A percentile compares a stretch with the other conserved stretches of the same genome.
Evolutionary conservation across 805 yeast genomes (phyloP).

Genomic region (Saccharomycopsis fibuligera): DNA sequence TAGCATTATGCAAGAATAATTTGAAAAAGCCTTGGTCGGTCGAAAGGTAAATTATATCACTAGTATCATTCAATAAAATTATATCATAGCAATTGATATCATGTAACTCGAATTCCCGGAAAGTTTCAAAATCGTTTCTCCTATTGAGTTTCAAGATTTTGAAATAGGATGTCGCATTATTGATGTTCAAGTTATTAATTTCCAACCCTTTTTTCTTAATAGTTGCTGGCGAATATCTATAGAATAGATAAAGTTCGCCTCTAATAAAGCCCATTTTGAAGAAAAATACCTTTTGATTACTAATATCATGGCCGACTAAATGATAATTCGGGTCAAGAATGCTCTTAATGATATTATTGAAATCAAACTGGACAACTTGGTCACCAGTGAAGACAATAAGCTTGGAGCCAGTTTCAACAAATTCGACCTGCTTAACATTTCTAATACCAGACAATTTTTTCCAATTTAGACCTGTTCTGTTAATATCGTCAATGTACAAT

Average conservation of each 20-base stretch:
- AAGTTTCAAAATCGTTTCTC: constrained; percentile 12
- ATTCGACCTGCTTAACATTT: constrained; percentile 21
- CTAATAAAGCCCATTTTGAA: constrained; percentile 17
- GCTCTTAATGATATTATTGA: constrained; percentile 19
- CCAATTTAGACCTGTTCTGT: constrained; percentile 21
- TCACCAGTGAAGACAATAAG: constrained; percentile 20
- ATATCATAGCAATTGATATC: constrained; percentile 20
- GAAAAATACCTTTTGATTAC: constrained; percentile 20
- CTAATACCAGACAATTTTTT: constrained; percentile 20
- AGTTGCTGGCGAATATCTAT: constrained; percentile 16
- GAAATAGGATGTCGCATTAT: constrained; percentile 8
- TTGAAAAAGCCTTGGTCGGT: constrained; percentile 19
- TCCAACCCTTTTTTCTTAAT: constrained; percentile 19
- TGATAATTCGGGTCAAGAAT: constrained; percentile 19
- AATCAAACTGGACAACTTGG: constrained; percentile 20
- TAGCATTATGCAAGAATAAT: constrained; percentile 4
- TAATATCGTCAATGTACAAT: constrained; percentile 20
- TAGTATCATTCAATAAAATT: constrained; percentile 14
- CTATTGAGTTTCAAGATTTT: constrained; percentile 15
- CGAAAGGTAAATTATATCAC: constrained; percentile 15
- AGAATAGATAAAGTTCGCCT: constrained; percentile 16
- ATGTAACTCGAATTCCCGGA: constrained; percentile 14
- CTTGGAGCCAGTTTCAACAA: not conserved
- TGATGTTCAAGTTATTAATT: constrained; percentile 13
- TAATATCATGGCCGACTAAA: constrained; percentile 21